These are phyloP conservation scores for Mucor lusitanicus DNA, from an alignment of 371 early-diverging fungal species.

Conservation along the genomic window DNA sequence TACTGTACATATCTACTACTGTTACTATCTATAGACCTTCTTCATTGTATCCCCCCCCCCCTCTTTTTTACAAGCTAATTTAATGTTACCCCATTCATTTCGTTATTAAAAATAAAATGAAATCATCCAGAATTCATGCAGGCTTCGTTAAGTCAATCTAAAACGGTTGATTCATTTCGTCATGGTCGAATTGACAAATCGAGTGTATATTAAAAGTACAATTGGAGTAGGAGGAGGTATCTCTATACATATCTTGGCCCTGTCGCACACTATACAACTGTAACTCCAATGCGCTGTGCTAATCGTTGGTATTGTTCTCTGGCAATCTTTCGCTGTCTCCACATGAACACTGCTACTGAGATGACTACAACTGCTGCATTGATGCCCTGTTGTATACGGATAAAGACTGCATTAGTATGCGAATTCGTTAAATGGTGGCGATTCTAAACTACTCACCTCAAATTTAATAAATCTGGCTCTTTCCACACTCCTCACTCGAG, in stretches of 20 bases:
- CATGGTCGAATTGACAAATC: neutral
- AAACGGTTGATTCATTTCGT: neutral
- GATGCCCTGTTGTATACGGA: constrained; percentile 17
- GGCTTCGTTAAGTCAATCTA: neutral
- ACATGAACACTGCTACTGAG: constrained; percentile 33
- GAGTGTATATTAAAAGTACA: neutral
- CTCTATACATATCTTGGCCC: neutral
- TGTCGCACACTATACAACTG: constrained; percentile 10
- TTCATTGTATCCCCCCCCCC: neutral
- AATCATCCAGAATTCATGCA: neutral
- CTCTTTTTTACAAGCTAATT: neutral
- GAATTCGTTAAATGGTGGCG: neutral
- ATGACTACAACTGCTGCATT: constrained; percentile 36
- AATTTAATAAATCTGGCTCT: constrained; percentile 34
- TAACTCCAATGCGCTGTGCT: constrained; percentile 47
- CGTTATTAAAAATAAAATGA: neutral
- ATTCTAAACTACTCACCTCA: constrained; percentile 26
- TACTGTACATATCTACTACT: neutral
- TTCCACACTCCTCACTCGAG: constrained; percentile 43
- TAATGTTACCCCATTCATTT: neutral
- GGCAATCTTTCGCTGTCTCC: constrained; percentile 47
- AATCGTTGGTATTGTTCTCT: constrained; percentile 44
- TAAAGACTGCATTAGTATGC: neutral
- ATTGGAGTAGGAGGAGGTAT: neutral
- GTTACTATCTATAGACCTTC: neutral